Evolutionary conservation across 2,329 filamentous ascomycete species (phyloP), one percentile per base, ranked within the genome.

Genomic region (Catunica adiposa): DNA sequence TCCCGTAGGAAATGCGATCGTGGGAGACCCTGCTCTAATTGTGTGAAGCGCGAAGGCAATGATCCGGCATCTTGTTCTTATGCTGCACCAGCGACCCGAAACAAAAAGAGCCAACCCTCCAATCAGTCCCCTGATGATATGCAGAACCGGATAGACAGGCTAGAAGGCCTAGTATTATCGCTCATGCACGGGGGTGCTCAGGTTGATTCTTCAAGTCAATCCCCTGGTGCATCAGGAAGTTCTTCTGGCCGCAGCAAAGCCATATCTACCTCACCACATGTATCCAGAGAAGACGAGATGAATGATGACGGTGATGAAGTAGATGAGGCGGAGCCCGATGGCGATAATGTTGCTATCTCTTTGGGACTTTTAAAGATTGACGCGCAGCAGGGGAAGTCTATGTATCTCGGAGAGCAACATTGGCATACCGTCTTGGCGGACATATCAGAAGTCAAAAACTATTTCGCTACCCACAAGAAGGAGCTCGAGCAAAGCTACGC

Each of bases 141-240:
- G 90, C 90, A 97, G 72, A 94, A 94, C 66, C 85, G 92, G 67
- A 97, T 97, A 71, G 89, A 97, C 72, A 81, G 90, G 63, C 76
- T 97, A 61, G 90, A 97, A 75, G 85, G 86, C 62, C 73, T 97
- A 67, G 90, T 97, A 59, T 71, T 97, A 61, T 94, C 88, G 26
- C 70, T 97, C 65, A 96, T 97, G 90, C 90, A 90, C 65, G 89
- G 86, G 67, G 87, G 87, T 57, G 71, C 77, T 60, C 73, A 71
- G 54, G 64, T 75, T 55, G 74, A 78, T 51, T 61, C 69, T 7
- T 64, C 70, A 9, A 63, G 67, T 14, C 51, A 26, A 14, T 54
- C 53, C 3, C 31, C 53, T 15, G 46, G 42, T 54, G 42, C 25
- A 3, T 31, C 25, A 23, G 29, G 26, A 1, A 34, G 20, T 9